Evolutionary conservation across 306 rosid genomes (phyloP).

Genomic region (Malus sieversii): DNA sequence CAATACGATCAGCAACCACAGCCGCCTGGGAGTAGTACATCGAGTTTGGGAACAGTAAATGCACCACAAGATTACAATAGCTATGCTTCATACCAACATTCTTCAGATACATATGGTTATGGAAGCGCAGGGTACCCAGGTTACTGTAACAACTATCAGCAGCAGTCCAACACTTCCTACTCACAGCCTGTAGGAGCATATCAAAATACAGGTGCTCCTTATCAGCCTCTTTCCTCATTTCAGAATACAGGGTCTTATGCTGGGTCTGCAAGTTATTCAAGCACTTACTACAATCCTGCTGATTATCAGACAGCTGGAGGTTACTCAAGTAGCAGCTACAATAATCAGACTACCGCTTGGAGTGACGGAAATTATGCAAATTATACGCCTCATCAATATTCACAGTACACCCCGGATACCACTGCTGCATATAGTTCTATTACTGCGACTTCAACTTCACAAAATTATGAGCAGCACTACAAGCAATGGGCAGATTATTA

Average conservation of each 20-base stretch:
- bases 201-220: constrained; percentile 99
- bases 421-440: constrained; percentile 56
- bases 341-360: constrained; percentile 68
- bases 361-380: constrained; percentile 70
- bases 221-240: constrained; percentile 99
- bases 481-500: constrained; percentile 91
- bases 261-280: constrained; percentile 96
- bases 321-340: constrained; percentile 69
- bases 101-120: constrained; percentile 83
- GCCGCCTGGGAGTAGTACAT: constrained; percentile 72
- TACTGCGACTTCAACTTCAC: constrained; percentile 43
- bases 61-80: constrained; percentile 77
- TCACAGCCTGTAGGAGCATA: constrained; percentile 97
- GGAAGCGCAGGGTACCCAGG: constrained; percentile 76
- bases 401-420: constrained; percentile 64
- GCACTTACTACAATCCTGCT: constrained; percentile 99
- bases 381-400: constrained; percentile 63
- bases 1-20: constrained; percentile 65
- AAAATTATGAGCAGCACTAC: constrained; percentile 75
- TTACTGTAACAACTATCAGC: constrained; percentile 84
- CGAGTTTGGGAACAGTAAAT: constrained; percentile 84
- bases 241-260: constrained; percentile 99
- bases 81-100: constrained; percentile 71
- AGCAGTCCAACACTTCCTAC: constrained; percentile 79
- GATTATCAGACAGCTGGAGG: constrained; percentile 99